These are phyloP conservation scores for Tuber borchii DNA, from an alignment of 495 filamentous ascomycete genomes.

Conservation along the genomic window DNA sequence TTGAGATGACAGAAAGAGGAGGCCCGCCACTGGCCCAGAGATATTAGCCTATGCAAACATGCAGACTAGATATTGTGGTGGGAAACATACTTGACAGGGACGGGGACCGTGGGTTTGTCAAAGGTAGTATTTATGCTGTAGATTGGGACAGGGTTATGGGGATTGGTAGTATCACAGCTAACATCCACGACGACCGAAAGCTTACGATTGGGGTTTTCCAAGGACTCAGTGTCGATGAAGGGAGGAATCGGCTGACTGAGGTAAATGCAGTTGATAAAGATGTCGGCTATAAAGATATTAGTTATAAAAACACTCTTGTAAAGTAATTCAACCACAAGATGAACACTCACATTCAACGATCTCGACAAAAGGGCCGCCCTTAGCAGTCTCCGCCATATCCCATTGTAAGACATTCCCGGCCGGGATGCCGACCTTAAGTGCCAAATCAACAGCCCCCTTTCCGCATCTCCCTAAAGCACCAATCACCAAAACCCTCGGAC, in stretches of 20 bases:
- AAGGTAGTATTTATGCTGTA: constrained; percentile 79
- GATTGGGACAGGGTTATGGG: constrained; percentile 73
- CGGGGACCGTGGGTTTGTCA: constrained; percentile 71
- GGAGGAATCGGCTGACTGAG: constrained; percentile 61
- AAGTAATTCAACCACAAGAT: constrained; percentile 16
- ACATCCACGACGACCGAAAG: constrained; percentile 88
- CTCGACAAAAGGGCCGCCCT: constrained; percentile 80
- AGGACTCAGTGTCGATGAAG: constrained; percentile 65
- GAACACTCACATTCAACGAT: constrained; percentile 56
- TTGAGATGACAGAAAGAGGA: constrained; percentile 70
- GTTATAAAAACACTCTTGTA: constrained; percentile 18
- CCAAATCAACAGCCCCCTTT: constrained; percentile 73
- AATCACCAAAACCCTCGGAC: constrained; percentile 56
- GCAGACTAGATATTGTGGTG: not conserved
- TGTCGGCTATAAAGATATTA: constrained; percentile 46
- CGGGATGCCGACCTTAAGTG: constrained; percentile 66
- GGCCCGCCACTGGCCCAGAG: constrained; percentile 48
- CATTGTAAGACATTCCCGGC: constrained; percentile 73
- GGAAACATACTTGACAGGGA: constrained; percentile 46
- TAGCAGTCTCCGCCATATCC: constrained; percentile 86
- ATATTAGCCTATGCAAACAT: not conserved
- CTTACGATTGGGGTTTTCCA: constrained; percentile 61
- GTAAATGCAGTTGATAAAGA: constrained; percentile 93
- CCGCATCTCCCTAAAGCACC: constrained; percentile 79
- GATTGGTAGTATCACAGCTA: constrained; percentile 67